Base-by-base conservation (phyloP, 179 eudicot species). In the Actinidia chinensis region DNA sequence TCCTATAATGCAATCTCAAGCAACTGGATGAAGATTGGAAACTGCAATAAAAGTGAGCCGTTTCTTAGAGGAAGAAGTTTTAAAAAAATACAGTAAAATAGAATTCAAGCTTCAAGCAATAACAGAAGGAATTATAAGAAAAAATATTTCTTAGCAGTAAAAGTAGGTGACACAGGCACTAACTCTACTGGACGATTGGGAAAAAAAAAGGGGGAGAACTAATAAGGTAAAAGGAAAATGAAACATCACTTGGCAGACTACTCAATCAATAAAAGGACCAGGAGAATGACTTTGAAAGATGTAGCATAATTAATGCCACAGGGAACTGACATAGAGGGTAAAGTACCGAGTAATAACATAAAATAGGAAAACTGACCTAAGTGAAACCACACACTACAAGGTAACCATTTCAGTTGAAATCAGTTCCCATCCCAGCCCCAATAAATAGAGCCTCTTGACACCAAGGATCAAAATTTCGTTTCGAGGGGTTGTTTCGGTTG, bases 371-470 rank as follows among this genome's bases (percentile, higher is more conserved):
- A 90, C 97, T 93, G 95, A 93, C 98, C 97, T 90, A 89, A 81
- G 86, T 86, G 86, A 87, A 91, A 88, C 91, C 95, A 90, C 88
- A 87, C 83, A 87, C 86, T 88, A 89, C 84, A 82, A 89, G 88
- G 93, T 85, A 83, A 88, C 80, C 97, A 91, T 89, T 86, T 90
- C 93, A 85, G 93, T 97, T 83, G 94, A 85, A 83, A 87, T 88
- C 90, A 86, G 89, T 88, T 89, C 97, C 93, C 87, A 91, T 90
- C 91, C 91, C 90, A 88, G 84, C 79, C 81, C 85, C 72, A 87
- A 81, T 85, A 89, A 87, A 81, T 85, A 89, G 93, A 90, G 98
- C 97, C 89, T 84, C 98, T 91, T 84, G 89, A 85, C 86, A 83
- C 89, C 97, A n/a, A n/a, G n/a, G n/a, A n/a, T n/a, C n/a, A n/a